phyloP scores from a whole-genome alignment of 1,284 basidiomycete genomes.

The Schizophyllum commune region DNA sequence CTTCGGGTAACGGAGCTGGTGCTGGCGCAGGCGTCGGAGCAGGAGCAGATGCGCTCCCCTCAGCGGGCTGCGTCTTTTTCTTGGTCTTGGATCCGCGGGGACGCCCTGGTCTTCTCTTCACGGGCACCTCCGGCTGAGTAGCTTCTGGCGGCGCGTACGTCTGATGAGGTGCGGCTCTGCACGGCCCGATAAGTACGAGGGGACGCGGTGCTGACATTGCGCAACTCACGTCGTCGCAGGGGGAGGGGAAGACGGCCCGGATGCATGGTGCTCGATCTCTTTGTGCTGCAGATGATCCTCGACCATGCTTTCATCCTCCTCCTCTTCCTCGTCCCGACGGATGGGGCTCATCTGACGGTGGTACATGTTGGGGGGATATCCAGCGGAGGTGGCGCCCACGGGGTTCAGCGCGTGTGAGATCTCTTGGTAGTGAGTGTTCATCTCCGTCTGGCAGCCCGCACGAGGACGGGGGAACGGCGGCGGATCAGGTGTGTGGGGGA shows the following conservation, averaged over 20 bases:
- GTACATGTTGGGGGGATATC: constrained; percentile 19
- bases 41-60: constrained; percentile 4
- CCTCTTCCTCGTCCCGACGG: constrained; percentile 45
- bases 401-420: constrained; percentile 70
- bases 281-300: constrained; percentile 53
- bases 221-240: constrained; percentile 15
- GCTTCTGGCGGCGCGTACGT: constrained; percentile 3
- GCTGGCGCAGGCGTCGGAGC: constrained; percentile 12
- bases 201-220: neutral
- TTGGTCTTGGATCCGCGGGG: constrained; percentile 71
- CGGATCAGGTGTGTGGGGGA: neutral
- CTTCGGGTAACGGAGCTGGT: constrained; percentile 38
- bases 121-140: constrained; percentile 9
- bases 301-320: constrained; percentile 59
- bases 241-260: constrained; percentile 23
- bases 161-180: constrained; percentile 13
- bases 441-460: constrained; percentile 37
- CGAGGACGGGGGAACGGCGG: neutral
- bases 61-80: constrained; percentile 32
- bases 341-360: constrained; percentile 34
- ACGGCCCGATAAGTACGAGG: neutral
- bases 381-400: constrained; percentile 24
- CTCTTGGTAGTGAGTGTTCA: constrained; percentile 70
- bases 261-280: constrained; percentile 24
- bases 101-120: constrained; percentile 63